Percentiles rank a stretch among this genome's conserved stretches.
These are phyloP conservation scores for Coemansia sp. DNA, from an alignment of 371 early-diverging fungal species.

Conservation along the genomic window DNA sequence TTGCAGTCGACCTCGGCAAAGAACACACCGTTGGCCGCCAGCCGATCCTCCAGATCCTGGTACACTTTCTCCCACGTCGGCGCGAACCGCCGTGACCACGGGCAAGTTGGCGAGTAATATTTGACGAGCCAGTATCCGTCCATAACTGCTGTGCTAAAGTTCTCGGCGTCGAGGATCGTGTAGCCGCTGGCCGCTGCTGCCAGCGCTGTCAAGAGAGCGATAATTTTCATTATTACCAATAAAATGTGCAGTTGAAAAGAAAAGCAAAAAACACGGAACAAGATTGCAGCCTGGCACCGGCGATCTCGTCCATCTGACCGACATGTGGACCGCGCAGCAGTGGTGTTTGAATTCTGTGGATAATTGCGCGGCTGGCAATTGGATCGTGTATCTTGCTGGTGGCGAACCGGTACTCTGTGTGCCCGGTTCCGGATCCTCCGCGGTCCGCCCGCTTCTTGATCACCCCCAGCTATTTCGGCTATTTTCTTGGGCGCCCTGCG, in stretches of 20 bases:
- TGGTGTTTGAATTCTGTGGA: too few species aligned
- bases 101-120: conserved; percentile 51
- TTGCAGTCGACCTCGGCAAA: conserved; percentile 81
- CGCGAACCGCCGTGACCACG: conserved; percentile 49
- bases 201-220: conserved; percentile 17
- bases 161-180: conserved; percentile 36
- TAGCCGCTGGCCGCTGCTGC: conserved; percentile 42
- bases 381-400: too few species aligned
- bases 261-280: neutral
- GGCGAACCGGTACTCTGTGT: too few species aligned
- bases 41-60: conserved; percentile 25
- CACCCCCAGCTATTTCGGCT: conserved; percentile 3
- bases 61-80: conserved; percentile 50
- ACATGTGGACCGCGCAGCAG: too few species aligned
- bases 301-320: too few species aligned
- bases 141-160: conserved; percentile 34
- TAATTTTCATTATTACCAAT: conserved; percentile 22
- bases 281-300: neutral
- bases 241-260: neutral
- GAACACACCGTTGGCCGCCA: conserved; percentile 56
- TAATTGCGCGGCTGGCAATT: too few species aligned
- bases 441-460: neutral
- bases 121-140: conserved; percentile 51
- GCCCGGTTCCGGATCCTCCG: too few species aligned
- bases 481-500: neutral